Base-by-base conservation (phyloP, 805 yeast genomes). In the Dipodascopsis uninucleata region DNA sequence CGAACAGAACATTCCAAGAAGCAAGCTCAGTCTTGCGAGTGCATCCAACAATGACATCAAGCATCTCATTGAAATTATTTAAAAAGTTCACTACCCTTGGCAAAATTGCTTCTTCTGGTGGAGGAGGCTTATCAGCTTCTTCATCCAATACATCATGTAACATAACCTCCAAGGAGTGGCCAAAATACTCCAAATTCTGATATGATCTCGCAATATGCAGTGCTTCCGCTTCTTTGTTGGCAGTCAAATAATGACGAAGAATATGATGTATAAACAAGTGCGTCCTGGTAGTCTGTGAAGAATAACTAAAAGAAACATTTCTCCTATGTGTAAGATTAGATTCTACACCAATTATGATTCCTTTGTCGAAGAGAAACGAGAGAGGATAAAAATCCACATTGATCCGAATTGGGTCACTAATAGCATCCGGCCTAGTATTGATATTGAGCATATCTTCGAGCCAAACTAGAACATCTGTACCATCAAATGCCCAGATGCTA, bases 21-120 rank as follows among this genome's bases (percentile, higher is more conserved):
- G 67, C 70, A 38, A 73, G 69, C 55, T 78, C 84, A 12, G 77
- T 78, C 49, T 78, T 78, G 25, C 84, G 63, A 26, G 81, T 74
- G 54, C 82, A 77, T 4, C 70, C 66, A 2, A 69, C 68, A 4
- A 71, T 52, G 6, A 70, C 66, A 25, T 64, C 68, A 6, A 65
- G 53, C 56, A 60, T 61, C 25, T 64, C 62, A 1, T 68, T 68
- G 36, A 68, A 69, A 37, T 57, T 50, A n/a, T 51, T 24, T 14
- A 68, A 52, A 25, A 69, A 58, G 21, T 52, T 47, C 8, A 61
- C 48, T 1, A 65, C 63, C 21, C 45, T 42, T 5, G 58, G 55
- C 12, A 54, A 34, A 16, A 45, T 36, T n/a, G 53, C 49, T 37
- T 36, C 20, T 9, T 40, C 37, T 10, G 47, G 39, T 8, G 55